Evolutionary conservation across 768 basidiomycete species (phyloP).

Genomic region (Amanita rimosa): DNA sequence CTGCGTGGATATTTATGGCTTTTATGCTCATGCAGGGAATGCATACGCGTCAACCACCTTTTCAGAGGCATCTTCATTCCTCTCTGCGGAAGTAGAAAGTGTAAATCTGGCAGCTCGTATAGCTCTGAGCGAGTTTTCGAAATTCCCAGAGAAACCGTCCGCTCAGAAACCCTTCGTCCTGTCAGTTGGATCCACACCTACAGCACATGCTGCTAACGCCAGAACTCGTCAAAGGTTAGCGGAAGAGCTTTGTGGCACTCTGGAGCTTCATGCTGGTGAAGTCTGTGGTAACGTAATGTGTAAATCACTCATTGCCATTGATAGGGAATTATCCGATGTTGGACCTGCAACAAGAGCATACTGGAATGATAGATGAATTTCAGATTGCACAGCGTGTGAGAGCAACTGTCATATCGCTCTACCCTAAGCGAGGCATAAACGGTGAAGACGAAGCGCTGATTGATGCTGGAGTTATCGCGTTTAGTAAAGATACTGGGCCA

Average conservation of each 20-base stretch:
- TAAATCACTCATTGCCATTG: neutral
- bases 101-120: conserved; percentile 56
- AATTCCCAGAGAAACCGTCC: conserved; percentile 18
- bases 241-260: conserved; percentile 38
- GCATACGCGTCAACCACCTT: conserved; percentile 68
- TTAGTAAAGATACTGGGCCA: conserved; percentile 80
- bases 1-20: conserved; percentile 59
- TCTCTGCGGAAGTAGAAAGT: conserved; percentile 58
- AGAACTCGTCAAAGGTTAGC: conserved; percentile 33
- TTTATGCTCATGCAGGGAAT: conserved; percentile 73
- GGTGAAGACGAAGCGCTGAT: conserved; percentile 66
- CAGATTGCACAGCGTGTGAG: conserved; percentile 59
- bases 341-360: conserved; percentile 78
- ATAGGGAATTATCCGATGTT: conserved; percentile 73
- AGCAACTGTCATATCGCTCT: conserved; percentile 69
- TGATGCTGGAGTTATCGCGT: conserved; percentile 77
- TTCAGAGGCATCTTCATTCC: conserved; percentile 50
- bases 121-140: conserved; percentile 35
- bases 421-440: conserved; percentile 51
- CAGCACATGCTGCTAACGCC: conserved; percentile 66
- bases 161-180: conserved; percentile 49
- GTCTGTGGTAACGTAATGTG: neutral
- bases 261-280: conserved; percentile 72
- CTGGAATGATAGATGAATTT: conserved; percentile 43
- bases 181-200: conserved; percentile 81